Percentiles rank a stretch among this genome's conserved stretches.
These are phyloP conservation scores for Coffea humblotiana DNA, from an alignment of 305 asterid genomes.

Conservation along the genomic window DNA sequence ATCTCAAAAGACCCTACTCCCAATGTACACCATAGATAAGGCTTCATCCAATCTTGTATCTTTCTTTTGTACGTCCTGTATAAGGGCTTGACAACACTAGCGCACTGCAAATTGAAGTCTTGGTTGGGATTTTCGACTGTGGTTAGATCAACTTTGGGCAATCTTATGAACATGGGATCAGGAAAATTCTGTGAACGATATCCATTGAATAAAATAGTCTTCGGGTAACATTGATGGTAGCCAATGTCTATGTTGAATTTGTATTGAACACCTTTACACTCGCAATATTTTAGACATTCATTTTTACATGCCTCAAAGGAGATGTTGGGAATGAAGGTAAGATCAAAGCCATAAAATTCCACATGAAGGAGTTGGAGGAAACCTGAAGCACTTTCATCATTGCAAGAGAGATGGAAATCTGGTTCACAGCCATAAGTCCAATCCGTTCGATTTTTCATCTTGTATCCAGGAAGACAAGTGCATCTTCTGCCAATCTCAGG, in stretches of 20 bases:
- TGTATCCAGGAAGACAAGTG: slow-evolving; percentile 33
- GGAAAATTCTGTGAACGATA: slow-evolving; percentile 5
- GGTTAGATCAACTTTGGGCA: slow-evolving; percentile 3
- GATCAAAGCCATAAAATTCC: slow-evolving; percentile 32
- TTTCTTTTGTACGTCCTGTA: slow-evolving; percentile 12
- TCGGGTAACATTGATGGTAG: slow-evolving; percentile 26
- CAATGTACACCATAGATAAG: slow-evolving; percentile 10
- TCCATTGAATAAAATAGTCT: slow-evolving; percentile 26
- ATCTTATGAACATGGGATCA: slow-evolving; percentile 11
- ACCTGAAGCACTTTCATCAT: slow-evolving; percentile 1
- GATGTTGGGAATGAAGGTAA: slow-evolving; percentile 12
- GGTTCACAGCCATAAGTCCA: slow-evolving; percentile 39
- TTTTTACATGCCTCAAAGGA: slow-evolving; percentile 22
- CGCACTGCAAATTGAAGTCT: slow-evolving; percentile 13
- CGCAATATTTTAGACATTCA: slow-evolving; percentile 17
- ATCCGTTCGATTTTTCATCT: slow-evolving; percentile 25
- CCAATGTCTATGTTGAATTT: neutral
- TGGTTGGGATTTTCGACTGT: slow-evolving; percentile 17
- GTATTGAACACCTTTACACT: slow-evolving; percentile 34
- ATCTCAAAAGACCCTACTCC: slow-evolving; percentile 19
- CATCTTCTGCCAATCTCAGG: slow-evolving; percentile 25
- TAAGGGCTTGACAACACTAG: neutral
- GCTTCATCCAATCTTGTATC: slow-evolving; percentile 11
- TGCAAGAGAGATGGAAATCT: slow-evolving; percentile 16
- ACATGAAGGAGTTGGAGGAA: slow-evolving; percentile 29